Conservation (phyloP, 306 rosid genomes). For the Glycine latifolia region DNA sequence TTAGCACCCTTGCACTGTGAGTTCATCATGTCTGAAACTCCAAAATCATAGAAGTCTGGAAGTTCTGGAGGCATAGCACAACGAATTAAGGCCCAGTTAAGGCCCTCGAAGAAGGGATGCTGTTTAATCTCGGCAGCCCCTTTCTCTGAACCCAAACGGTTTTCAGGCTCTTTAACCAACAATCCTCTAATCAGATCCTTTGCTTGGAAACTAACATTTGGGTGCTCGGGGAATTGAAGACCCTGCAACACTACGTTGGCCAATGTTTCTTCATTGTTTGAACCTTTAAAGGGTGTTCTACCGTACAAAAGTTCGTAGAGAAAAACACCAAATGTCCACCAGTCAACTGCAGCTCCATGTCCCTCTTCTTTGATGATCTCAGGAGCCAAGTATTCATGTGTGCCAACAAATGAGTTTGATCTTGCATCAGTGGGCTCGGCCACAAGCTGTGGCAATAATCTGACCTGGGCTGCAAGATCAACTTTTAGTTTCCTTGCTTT, state of each 20-base stretch:
- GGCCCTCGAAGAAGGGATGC: slow-evolving; percentile 81
- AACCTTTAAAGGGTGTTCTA: slow-evolving; percentile 76
- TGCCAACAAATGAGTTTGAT: slow-evolving; percentile 86
- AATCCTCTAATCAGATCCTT: slow-evolving; percentile 76
- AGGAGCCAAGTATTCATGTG: slow-evolving; percentile 88
- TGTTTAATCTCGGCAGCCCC: slow-evolving; percentile 86
- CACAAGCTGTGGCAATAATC: slow-evolving; percentile 83
- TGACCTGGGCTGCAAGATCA: slow-evolving; percentile 56
- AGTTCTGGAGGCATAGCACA: slow-evolving; percentile 76
- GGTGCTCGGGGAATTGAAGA: slow-evolving; percentile 68
- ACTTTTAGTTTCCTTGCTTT: slow-evolving; percentile 65
- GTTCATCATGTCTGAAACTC: slow-evolving; percentile 50
- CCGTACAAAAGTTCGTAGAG: slow-evolving; percentile 84
- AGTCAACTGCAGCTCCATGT: slow-evolving; percentile 89
- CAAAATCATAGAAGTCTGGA: slow-evolving; percentile 59
- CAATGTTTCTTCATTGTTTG: slow-evolving; percentile 71
- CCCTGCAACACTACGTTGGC: slow-evolving; percentile 72
- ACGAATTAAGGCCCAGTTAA: slow-evolving; percentile 84
- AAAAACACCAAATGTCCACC: slow-evolving; percentile 90
- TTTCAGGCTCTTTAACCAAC: slow-evolving; percentile 78
- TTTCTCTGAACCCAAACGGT: slow-evolving; percentile 72
- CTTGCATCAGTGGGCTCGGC: slow-evolving; percentile 89
- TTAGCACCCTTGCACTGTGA: slow-evolving; percentile 54
- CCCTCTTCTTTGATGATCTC: slow-evolving; percentile 91
- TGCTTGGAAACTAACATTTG: slow-evolving; percentile 63